A percentile compares a stretch with the other conserved stretches of the same genome.
Evolutionary conservation across 768 basidiomycete genomes (phyloP).

Genomic region (Ramaria sp.): DNA sequence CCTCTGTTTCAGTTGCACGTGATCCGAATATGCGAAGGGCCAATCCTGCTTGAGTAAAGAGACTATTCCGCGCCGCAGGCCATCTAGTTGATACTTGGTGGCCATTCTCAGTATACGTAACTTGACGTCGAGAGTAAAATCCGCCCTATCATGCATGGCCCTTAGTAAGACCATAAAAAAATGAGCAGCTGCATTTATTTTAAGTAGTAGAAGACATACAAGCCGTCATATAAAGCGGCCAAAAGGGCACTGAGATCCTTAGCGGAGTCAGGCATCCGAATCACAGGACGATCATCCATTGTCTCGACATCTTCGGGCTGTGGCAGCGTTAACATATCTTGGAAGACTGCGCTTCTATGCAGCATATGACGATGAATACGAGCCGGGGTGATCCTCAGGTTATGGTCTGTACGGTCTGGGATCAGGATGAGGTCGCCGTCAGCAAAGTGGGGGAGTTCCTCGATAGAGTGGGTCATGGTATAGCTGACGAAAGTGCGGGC

Average conservation of each 20-base stretch:
- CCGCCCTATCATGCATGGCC: too few species aligned
- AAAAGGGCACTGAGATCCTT: conserved; percentile 9
- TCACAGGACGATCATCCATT: conserved; percentile 22
- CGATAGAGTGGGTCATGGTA: too few species aligned
- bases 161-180: too few species aligned
- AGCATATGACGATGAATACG: conserved; percentile 16
- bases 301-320: conserved; percentile 21
- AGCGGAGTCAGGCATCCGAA: conserved; percentile 7
- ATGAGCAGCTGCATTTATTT: background rate
- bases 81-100: conserved; percentile 10
- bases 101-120: conserved; percentile 4
- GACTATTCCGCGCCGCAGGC: conserved; percentile 8
- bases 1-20: background rate
- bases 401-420: background rate
- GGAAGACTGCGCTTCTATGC: conserved; percentile 19
- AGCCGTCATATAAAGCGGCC: background rate
- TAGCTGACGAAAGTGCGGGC: too few species aligned
- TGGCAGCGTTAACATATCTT: conserved; percentile 27
- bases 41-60: conserved; percentile 34
- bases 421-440: conserved; percentile 27
- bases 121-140: too few species aligned
- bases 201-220: background rate
- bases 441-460: conserved; percentile 18
- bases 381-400: conserved; percentile 14
- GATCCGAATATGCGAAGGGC: conserved; percentile 43